Conservation (phyloP, 306 rosid genomes). For the Quercus bicolor region DNA sequence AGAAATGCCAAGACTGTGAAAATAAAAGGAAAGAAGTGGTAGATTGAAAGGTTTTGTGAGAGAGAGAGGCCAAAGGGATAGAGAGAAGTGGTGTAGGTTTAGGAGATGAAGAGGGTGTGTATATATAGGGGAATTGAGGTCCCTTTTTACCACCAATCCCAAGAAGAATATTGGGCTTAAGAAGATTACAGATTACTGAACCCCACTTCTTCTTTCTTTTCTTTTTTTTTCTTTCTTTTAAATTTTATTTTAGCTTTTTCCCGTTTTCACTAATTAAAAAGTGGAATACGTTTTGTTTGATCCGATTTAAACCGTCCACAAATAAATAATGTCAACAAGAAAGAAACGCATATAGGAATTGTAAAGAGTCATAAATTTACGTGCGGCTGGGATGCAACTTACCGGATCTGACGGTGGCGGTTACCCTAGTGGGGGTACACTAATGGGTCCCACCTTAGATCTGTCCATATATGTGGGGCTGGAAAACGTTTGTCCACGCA, state of each 20-base stretch:
- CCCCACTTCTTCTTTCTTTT: conserved; percentile 17
- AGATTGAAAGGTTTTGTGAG: background rate
- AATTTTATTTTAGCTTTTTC: too few relatives aligned
- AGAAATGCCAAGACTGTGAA: background rate
- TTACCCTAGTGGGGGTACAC: conserved; percentile 53
- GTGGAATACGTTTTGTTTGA: conserved; percentile 48
- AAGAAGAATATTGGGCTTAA: conserved; percentile 91
- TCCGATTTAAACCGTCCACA: conserved; percentile 32
- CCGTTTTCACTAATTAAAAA: conserved; percentile 37
- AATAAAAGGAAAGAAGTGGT: background rate
- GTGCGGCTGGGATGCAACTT: conserved; percentile 62
- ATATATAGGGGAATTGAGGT: conserved; percentile 65
- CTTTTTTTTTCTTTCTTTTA: too few relatives aligned
- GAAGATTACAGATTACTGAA: conserved; percentile 50
- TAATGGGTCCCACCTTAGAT: conserved; percentile 46
- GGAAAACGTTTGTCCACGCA: conserved; percentile 37
- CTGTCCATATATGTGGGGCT: conserved; percentile 43
- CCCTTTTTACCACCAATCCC: conserved; percentile 65
- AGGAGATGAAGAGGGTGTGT: conserved; percentile 26
- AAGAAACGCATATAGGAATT: conserved; percentile 5
- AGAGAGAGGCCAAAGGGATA: background rate
- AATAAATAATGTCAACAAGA: conserved; percentile 6
- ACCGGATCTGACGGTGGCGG: conserved; percentile 75
- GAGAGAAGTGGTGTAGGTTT: conserved; percentile 38
- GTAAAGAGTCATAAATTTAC: conserved; percentile 24